Conservation (phyloP, 2,329 filamentous ascomycete species). For the Cladosporium phlei region DNA sequence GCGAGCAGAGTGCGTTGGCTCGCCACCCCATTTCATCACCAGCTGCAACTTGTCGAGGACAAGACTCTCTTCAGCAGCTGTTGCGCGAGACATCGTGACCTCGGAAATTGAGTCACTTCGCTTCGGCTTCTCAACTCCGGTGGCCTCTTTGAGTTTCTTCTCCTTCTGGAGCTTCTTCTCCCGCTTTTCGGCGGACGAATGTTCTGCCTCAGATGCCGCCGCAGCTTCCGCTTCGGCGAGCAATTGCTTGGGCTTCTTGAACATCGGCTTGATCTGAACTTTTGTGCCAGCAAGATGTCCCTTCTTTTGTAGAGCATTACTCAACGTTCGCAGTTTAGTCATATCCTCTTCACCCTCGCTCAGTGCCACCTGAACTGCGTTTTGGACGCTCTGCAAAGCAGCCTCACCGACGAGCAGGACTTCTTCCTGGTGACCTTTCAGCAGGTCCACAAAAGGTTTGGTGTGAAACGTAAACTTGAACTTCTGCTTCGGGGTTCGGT, state of each 20-base stretch:
- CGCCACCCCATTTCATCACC: slow-evolving; percentile 98
- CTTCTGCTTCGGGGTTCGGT: slow-evolving; percentile 97
- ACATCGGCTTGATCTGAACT: slow-evolving; percentile 99
- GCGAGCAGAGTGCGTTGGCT: slow-evolving; percentile 92
- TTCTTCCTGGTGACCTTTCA: slow-evolving; percentile 94
- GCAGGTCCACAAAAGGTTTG: slow-evolving; percentile 86
- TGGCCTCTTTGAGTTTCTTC: slow-evolving; percentile 12
- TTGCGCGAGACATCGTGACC: slow-evolving; percentile 87
- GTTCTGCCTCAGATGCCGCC: slow-evolving; percentile 47
- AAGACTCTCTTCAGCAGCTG: slow-evolving; percentile 85
- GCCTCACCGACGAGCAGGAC: slow-evolving; percentile 89
- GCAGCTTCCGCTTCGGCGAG: slow-evolving; percentile 27
- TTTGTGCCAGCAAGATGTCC: slow-evolving; percentile 93
- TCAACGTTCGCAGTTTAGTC: slow-evolving; percentile 77
- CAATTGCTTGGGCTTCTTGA: slow-evolving; percentile 69
- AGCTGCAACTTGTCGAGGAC: slow-evolving; percentile 94
- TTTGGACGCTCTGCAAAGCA: slow-evolving; percentile 79
- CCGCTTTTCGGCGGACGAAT: slow-evolving; percentile 49
- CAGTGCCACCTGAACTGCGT: slow-evolving; percentile 79
- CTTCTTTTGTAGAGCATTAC: slow-evolving; percentile 86
- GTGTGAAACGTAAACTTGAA: slow-evolving; percentile 99
- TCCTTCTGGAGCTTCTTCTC: slow-evolving; percentile 28
- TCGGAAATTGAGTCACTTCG: slow-evolving; percentile 83
- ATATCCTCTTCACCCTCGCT: slow-evolving; percentile 75
- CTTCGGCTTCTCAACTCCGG: slow-evolving; percentile 27